Base-by-base conservation (phyloP, 257 asterid species). In the Solanum boliviense region DNA sequence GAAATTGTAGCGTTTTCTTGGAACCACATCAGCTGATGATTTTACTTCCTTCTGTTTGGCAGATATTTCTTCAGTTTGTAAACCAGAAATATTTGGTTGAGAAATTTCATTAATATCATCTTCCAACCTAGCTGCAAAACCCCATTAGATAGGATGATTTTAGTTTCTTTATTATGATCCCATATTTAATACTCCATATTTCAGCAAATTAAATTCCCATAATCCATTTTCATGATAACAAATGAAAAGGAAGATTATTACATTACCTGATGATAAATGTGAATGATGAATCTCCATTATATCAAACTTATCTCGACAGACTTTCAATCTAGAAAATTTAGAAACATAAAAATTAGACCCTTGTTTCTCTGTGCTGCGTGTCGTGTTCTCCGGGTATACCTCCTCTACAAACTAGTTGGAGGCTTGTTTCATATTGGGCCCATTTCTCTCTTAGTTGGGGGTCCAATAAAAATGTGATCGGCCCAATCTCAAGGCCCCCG, bases 241-340 rank as follows among this genome's bases (percentile, higher is more conserved):
- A 34, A 34, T 23, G 44, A 36, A 36, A 58, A 21, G 56, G 68
- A 79, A 72, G 68, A 38, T 65, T 87, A 84, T 38, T 90, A 92
- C 87, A 86, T 29, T 89, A 93, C 90, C 90, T 3, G 65, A 31
- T 86, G 84, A 89, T 32, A 34, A 34, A 4, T 34, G 35, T 34
- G 35, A 34, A 34, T 34, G 35, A 1, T 34, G 35, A 34, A 34
- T 34, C 35, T 34, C 35, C 35, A 34, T 32, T 32, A 32, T 32
- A 15, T 52, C 60, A 52, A 52, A 52, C 60, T 52, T 48, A 5
- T 48, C 3, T 48, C 21, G 8, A 48, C 1, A 48, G 60, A 52
- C 67, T 58, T 58, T 20, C 25, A 58, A 20, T 58, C 11, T 58
- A 16, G n/a, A 56, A 1, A 34, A 52, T 52, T 52, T 52, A 52